Conservation (phyloP, 345 rosid species). For the Cardiospermum halicacabum region DNA sequence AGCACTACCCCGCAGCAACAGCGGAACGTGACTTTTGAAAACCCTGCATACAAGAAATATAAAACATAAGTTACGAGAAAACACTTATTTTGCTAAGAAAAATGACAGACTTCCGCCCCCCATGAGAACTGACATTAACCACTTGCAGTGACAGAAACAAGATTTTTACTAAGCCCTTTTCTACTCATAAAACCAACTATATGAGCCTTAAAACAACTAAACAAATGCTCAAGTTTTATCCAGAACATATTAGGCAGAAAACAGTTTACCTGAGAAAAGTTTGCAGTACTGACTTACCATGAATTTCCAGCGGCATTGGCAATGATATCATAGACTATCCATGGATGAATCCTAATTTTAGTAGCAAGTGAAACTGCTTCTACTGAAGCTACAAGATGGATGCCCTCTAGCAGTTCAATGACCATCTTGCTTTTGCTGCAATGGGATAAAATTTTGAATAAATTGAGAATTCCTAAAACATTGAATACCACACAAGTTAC, state of each 20-base stretch:
- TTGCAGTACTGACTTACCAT: conserved; percentile 46
- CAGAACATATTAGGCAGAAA: background rate
- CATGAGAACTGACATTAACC: background rate
- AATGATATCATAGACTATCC: conserved; percentile 89
- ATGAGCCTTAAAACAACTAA: background rate
- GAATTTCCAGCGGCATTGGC: conserved; percentile 99
- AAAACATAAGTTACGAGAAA: background rate
- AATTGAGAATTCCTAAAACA: conserved; percentile 4
- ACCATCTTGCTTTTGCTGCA: conserved; percentile 79
- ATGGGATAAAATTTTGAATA: conserved; percentile 11
- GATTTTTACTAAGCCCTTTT: background rate
- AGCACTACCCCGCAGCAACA: conserved; percentile 44
- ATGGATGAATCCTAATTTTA: conserved; percentile 74
- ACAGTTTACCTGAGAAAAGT: background rate
- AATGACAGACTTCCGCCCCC: background rate
- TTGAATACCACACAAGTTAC: background rate
- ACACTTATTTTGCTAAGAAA: background rate
- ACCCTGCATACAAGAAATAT: conserved; percentile 47
- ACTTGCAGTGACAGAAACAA: background rate
- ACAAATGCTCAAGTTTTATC: background rate
- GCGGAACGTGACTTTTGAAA: conserved; percentile 67
- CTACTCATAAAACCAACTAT: conserved; percentile 1
- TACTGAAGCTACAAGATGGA: conserved; percentile 82
- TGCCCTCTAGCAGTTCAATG: conserved; percentile 74
- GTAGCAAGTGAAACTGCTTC: conserved; percentile 84